phyloP scores from a whole-genome alignment of 495 filamentous ascomycete species.

The Neurospora africana region DNA sequence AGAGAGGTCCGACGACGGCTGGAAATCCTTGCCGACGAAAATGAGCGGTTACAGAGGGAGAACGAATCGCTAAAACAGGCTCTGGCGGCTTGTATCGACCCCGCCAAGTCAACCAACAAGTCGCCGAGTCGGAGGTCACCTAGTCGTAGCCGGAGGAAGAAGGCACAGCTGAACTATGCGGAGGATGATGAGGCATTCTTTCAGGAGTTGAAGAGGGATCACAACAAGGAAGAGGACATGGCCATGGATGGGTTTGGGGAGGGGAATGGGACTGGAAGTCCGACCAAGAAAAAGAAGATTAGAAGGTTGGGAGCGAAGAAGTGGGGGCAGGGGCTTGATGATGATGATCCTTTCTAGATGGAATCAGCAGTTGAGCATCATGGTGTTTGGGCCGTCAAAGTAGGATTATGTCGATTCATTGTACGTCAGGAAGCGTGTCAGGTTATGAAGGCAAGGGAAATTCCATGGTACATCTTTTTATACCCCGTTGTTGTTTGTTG shows the following conservation, averaged over 20 bases:
- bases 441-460: background rate
- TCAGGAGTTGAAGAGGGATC: background rate
- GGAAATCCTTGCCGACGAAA: constrained; percentile 38
- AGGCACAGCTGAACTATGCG: background rate
- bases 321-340: background rate
- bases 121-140: background rate
- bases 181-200: background rate
- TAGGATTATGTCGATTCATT: background rate
- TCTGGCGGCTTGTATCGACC: constrained; percentile 11
- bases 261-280: background rate
- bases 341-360: background rate
- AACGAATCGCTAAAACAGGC: constrained; percentile 41
- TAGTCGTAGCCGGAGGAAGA: background rate
- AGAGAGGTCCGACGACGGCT: background rate
- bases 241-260: background rate
- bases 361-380: background rate
- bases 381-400: background rate
- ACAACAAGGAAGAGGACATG: background rate
- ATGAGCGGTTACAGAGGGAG: constrained; percentile 46
- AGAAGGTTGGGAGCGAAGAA: background rate
- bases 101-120: background rate
- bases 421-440: background rate
- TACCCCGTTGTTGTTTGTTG: background rate
- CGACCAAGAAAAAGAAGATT: background rate
- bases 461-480: background rate